Base-by-base conservation (phyloP, 2,329 filamentous ascomycete species). In the Botrytis fragariae region DNA sequence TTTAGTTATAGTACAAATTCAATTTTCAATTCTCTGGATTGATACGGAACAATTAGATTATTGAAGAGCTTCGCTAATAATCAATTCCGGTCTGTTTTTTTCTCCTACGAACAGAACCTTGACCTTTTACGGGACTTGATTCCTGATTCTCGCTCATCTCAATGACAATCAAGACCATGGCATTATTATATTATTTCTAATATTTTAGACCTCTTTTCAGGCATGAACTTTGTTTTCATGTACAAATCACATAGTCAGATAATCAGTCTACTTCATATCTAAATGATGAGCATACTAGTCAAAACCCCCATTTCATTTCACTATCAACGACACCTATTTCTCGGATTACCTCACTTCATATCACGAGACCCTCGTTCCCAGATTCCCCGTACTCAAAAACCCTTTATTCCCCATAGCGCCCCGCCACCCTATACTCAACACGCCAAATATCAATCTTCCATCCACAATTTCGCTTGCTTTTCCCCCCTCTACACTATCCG, bases 381-480 rank as follows among this genome's bases (percentile, higher is more conserved):
- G 84, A 86, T 92, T 95, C 16, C 95, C 95, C 10, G 96, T 99
- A 62, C 91, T 94, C 80, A 99, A 84, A 78, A 90, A 95, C 0
- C 96, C 96, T 78, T 89, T 88, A 83, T 95, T 96, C 0, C 96
- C 96, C 92, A 98, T 95, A 75, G 93, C 89, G 54, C 92, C 92
- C 76, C 93, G 88, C 96, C 96, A 99, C 72, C 93, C 92, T 74
- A 98, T 92, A 61, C 91, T 91, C 77, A 98, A 83, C 75, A 96
- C 90, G 8, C 95, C 95, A 80, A 98, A 90, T 32, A 91, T 85
- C 54, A 92, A 84, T 76, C 89, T 84, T 68, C 87, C 87, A 74
- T 91, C 90, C n/a, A 82, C 81, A 6, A 82, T 82, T 71, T 84
- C 84, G 60, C 75, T 35, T 37, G 42, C 80, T 35, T 69, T 78